These are phyloP conservation scores for Talaromyces sp. DNA, from an alignment of 2,329 filamentous ascomycete genomes.

Conservation along the genomic window DNA sequence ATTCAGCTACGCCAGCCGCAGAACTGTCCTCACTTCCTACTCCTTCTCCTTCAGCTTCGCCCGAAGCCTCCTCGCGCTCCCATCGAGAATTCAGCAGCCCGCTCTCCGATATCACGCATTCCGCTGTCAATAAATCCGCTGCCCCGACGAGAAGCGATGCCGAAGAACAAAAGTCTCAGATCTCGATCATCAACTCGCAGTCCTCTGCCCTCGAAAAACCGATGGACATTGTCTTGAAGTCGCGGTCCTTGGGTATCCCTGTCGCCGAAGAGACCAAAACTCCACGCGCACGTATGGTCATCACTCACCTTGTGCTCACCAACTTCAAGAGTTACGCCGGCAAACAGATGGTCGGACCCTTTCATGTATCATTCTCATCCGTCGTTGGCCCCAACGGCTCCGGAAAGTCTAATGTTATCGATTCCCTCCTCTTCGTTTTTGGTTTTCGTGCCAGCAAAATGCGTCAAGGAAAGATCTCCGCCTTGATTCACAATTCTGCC, in stretches of 20 bases:
- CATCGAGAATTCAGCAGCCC: conserved; percentile 38
- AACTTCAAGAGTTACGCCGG: conserved; percentile 99
- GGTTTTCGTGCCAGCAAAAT: conserved; percentile 99
- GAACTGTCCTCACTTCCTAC: conserved; percentile 44
- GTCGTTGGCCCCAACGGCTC: conserved; percentile 98
- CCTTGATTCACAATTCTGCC: conserved; percentile 94
- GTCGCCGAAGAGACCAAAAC: conserved; percentile 68
- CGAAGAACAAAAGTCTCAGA: conserved; percentile 47
- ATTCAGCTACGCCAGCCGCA: conserved; percentile 39
- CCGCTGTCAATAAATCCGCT: conserved; percentile 60
- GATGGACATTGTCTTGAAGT: conserved; percentile 90
- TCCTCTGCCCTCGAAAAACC: conserved; percentile 78
- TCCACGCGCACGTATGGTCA: conserved; percentile 83
- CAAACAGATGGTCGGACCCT: conserved; percentile 89
- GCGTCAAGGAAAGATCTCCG: conserved; percentile 97
- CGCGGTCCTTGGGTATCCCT: conserved; percentile 64
- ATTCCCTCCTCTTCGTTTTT: conserved; percentile 97
- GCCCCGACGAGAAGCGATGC: conserved; percentile 31
- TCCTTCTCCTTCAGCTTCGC: conserved; percentile 54
- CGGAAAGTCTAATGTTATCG: conserved; percentile 98
- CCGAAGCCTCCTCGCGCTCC: conserved; percentile 48
- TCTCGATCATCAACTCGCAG: conserved; percentile 66
- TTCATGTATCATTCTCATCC: conserved; percentile 94
- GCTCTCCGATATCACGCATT: conserved; percentile 68
- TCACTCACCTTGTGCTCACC: conserved; percentile 83